Conservation (phyloP, 2,329 filamentous ascomycete species). For the Fusarium palustre region DNA sequence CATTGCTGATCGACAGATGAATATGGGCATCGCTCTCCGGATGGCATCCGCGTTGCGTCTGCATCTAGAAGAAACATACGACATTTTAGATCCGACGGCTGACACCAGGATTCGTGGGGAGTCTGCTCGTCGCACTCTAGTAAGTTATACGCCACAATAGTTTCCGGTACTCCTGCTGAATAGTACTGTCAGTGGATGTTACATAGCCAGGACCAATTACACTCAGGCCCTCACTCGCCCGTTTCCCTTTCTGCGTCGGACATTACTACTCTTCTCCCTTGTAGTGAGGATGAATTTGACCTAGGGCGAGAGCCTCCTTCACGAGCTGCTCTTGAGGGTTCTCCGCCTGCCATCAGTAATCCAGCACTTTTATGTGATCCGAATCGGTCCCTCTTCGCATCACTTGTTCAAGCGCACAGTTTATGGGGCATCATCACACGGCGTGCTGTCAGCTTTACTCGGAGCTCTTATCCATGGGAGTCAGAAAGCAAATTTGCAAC, state of each 20-base stretch:
- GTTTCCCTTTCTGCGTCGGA: conserved; percentile 64
- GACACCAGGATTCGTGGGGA: conserved; percentile 63
- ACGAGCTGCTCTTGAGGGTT: conserved; percentile 66
- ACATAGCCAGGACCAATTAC: conserved; percentile 68
- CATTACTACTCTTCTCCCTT: conserved; percentile 66
- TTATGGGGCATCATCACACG: conserved; percentile 66
- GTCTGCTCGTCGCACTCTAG: conserved; percentile 67
- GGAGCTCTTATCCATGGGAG: conserved; percentile 60
- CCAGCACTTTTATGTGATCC: conserved; percentile 57
- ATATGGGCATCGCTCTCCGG: conserved; percentile 66
- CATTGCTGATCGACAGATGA: conserved; percentile 56
- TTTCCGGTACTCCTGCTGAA: conserved; percentile 7
- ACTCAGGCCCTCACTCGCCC: conserved; percentile 64
- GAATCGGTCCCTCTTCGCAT: conserved; percentile 65
- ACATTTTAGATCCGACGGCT: conserved; percentile 55
- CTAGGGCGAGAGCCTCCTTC: conserved; percentile 59
- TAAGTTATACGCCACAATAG: conserved; percentile 48
- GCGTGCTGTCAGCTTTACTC: conserved; percentile 59
- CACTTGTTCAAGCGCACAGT: conserved; percentile 66
- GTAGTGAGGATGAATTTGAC: conserved; percentile 65
- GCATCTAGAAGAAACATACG: conserved; percentile 67
- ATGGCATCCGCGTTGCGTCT: conserved; percentile 68
- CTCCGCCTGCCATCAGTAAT: conserved; percentile 61
- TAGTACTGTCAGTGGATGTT: conserved; percentile 64
- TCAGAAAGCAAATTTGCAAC: conserved; percentile 60